Evolutionary conservation across 2,329 filamentous ascomycete genomes (phyloP).

Genomic region (Penicillium sp.): DNA sequence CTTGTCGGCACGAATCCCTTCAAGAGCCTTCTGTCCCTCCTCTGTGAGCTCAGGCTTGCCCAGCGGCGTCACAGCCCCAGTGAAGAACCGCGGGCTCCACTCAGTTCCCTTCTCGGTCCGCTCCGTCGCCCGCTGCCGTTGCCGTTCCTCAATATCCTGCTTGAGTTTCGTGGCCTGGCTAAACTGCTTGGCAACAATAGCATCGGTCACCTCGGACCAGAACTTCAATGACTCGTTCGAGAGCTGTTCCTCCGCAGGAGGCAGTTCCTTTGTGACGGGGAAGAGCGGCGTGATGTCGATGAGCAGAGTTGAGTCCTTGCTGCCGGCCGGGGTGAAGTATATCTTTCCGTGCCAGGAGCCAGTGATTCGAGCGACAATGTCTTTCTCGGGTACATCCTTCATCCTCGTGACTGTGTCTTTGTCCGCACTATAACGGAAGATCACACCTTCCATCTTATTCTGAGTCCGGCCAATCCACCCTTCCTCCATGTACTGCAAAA

Average conservation of each 20-base stretch:
- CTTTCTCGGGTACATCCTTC: slow-evolving; percentile 82
- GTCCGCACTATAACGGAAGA: slow-evolving; percentile 86
- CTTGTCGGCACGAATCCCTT: slow-evolving; percentile 56
- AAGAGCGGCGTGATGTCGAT: slow-evolving; percentile 85
- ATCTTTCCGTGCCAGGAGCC: slow-evolving; percentile 81
- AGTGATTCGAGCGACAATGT: slow-evolving; percentile 77
- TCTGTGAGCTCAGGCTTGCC: slow-evolving; percentile 65
- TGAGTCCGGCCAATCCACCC: slow-evolving; percentile 91
- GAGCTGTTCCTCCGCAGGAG: slow-evolving; percentile 75
- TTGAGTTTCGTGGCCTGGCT: slow-evolving; percentile 82
- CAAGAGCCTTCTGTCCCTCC: slow-evolving; percentile 61
- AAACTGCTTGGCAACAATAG: slow-evolving; percentile 82
- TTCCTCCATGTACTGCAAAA: slow-evolving; percentile 90
- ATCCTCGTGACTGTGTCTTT: slow-evolving; percentile 79
- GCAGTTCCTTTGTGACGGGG: slow-evolving; percentile 76
- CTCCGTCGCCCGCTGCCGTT: slow-evolving; percentile 80
- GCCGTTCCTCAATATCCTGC: slow-evolving; percentile 85
- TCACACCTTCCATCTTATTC: slow-evolving; percentile 85
- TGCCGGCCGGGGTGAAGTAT: slow-evolving; percentile 57
- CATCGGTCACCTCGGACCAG: slow-evolving; percentile 84
- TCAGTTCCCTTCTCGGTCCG: slow-evolving; percentile 68
- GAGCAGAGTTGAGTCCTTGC: slow-evolving; percentile 64
- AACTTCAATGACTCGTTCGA: slow-evolving; percentile 86
- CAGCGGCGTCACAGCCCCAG: slow-evolving; percentile 57
- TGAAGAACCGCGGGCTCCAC: slow-evolving; percentile 91